Base-by-base conservation (phyloP, 305 asterid species). In the Solanum hybrid region DNA sequence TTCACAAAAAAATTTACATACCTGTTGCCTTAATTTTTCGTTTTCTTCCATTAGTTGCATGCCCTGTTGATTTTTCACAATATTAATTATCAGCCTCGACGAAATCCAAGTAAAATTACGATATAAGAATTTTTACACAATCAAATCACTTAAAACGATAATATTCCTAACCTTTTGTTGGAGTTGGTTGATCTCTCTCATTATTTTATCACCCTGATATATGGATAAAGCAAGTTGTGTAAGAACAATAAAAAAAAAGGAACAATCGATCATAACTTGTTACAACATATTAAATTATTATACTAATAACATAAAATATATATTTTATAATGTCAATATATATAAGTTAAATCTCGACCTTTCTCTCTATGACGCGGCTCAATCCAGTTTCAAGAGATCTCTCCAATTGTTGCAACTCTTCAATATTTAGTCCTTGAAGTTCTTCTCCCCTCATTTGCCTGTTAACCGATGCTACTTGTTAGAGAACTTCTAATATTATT, bases 371-470 rank as follows among this genome's bases (percentile, higher is more conserved):
- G 80, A 97, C 97, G 27, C 95, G 94, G 66, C 90, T 91, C 89
- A 97, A 93, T 86, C 98, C 98, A 29, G 78, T 82, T 93, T 97
- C 98, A n/a, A 97, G 95, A 6, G 95, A 93, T 88, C 64, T 93
- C 91, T 97, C 99, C 64, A 97, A 91, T 11, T 79, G 89, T 89
- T 96, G 98, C 92, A 97, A 90, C 91, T 96, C 98, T 77, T 96
- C 95, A 29, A 97, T 90, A 78, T 93, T 92, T 85, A 95, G 89
- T 26, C 94, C 98, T 88, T 94, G 96, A 38, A 97, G 95, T 90
- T 97, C 98, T 92, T 97, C 98, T 22, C 98, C 99, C 86, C 99
- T 95, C 98, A 97, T 94, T 88, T 88, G 96, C 95, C 98, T 96
- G 89, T 89, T 13, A 29, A 10, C 6, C 10, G 24, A 42, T 19